Conservation (phyloP, 805 yeast species). For the Suhomyces faveliae region DNA sequence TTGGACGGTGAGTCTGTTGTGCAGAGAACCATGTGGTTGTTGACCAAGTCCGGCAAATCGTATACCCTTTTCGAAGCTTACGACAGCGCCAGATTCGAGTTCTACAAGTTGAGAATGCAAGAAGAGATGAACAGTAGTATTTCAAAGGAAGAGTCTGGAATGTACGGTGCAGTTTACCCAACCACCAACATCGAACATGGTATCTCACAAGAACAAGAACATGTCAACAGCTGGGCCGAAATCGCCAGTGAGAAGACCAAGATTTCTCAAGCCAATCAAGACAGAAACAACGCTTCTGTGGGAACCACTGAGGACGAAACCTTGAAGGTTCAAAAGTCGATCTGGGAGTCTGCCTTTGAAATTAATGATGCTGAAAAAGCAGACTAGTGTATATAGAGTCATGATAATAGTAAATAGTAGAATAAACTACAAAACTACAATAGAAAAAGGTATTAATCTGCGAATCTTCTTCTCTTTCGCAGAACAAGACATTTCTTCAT, state of each 20-base stretch:
- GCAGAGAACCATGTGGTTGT: slow-evolving; percentile 43
- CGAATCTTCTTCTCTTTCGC: no score
- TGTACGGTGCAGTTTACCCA: slow-evolving; percentile 80
- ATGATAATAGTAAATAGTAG: neutral
- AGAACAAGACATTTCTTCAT: no score
- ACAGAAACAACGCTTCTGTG: slow-evolving; percentile 10
- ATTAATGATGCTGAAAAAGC: neutral
- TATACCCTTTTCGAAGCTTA: slow-evolving; percentile 62
- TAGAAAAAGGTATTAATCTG: no score
- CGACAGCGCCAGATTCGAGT: slow-evolving; percentile 83
- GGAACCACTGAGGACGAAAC: slow-evolving; percentile 12
- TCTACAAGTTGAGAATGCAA: slow-evolving; percentile 79
- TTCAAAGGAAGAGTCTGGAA: slow-evolving; percentile 75
- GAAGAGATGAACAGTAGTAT: slow-evolving; percentile 75
- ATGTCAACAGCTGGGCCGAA: slow-evolving; percentile 69
- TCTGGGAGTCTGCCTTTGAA: slow-evolving; percentile 10
- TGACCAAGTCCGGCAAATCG: slow-evolving; percentile 17
- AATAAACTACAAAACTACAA: neutral
- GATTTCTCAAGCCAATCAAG: slow-evolving; percentile 47
- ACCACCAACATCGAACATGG: slow-evolving; percentile 65
- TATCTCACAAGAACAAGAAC: slow-evolving; percentile 65
- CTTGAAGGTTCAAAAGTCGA: slow-evolving; percentile 21
- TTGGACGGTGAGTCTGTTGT: slow-evolving; percentile 78
- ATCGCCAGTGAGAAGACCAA: slow-evolving; percentile 67
- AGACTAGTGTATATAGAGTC: neutral